Base-by-base conservation (phyloP, 192 early-diverging fungal genomes). In the Hyaloraphidium curvatum region DNA sequence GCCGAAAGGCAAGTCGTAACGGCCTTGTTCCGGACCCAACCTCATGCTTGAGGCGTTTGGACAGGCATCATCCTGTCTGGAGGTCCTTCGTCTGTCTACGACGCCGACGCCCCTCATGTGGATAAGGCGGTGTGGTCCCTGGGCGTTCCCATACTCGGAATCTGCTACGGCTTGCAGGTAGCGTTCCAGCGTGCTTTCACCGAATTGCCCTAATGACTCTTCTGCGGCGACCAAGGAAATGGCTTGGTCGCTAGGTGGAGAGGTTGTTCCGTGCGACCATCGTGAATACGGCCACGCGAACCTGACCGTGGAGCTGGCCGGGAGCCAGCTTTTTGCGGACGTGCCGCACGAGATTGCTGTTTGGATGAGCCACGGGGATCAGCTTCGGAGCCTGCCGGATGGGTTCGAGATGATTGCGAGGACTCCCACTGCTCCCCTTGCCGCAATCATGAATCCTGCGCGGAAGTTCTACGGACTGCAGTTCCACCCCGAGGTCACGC, bases 401-500 rank as follows among this genome's bases (percentile, higher is more conserved):
- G 84, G 80, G 50, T 98, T 98, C 77, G 70, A 62, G 23, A 71
- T 86, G 31, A 83, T 91, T 60, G 91, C 87, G 33, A 72, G 74
- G 50, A 98, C 94, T 40, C 58, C 62, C 37, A 92, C 90, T 40
- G 82, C 91, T 52, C 89, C 80, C 31, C 94, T 82, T 59, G 84
- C 87, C 19, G 94, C 90, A 31, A 77, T 95, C 53, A 82, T 78
- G 52, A 83, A 91, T 56, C 70, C 71, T 28, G 69, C 79, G 52
- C 81, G 81, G 65, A 69, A 75, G 9, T 81, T 91, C 58, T 98
- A 83, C 67, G 94, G 89, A 30, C 86, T 98, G 54, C 94, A 98
- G 75, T 93, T 98, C 83, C 94, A 98, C 71, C 94, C 94, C 35
- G 94, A 98, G 65, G 90, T 98, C 53, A 91, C 94, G n/a, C 94